These are phyloP conservation scores for Westerdykella sp. DNA, from an alignment of 2,329 filamentous ascomycete species.

Conservation along the genomic window DNA sequence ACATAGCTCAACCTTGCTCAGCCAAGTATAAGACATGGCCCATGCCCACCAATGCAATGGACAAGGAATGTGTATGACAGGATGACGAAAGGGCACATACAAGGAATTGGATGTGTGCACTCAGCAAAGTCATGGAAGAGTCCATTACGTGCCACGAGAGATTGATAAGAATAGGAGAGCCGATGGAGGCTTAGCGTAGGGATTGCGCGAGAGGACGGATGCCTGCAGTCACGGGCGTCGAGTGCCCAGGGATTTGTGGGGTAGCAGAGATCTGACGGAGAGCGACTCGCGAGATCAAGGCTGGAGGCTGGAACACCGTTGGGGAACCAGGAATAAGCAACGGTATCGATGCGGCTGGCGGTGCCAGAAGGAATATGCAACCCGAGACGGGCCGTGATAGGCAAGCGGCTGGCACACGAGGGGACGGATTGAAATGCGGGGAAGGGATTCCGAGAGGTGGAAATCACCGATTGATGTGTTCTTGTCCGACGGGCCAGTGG, in stretches of 20 bases:
- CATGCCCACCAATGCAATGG: slow-evolving; percentile 5
- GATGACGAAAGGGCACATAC: slow-evolving; percentile 33
- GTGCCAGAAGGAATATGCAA: slow-evolving; percentile 22
- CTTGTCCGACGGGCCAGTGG: slow-evolving; percentile 43
- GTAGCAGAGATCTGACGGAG: slow-evolving; percentile 1
- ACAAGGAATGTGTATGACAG: slow-evolving; percentile 17
- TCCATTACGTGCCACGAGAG: slow-evolving; percentile 34
- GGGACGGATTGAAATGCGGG: slow-evolving; percentile 14
- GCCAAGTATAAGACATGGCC: slow-evolving; percentile 15
- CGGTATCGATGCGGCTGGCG: slow-evolving; percentile 16
- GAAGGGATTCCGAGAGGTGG: slow-evolving; percentile 6
- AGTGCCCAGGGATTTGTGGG: slow-evolving; percentile 10
- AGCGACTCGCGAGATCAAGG: slow-evolving; percentile 10
- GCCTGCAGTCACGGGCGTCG: slow-evolving; percentile 23
- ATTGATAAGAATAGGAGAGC: slow-evolving; percentile 27
- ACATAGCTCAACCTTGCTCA: slow-evolving; percentile 19
- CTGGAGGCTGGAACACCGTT: slow-evolving; percentile 9
- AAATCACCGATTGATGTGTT: slow-evolving; percentile 40
- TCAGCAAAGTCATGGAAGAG: slow-evolving; percentile 42
- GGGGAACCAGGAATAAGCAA: slow-evolving; percentile 24
- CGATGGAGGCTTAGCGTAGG: slow-evolving; percentile 14
- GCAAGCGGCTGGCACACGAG: slow-evolving; percentile 6
- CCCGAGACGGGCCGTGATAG: slow-evolving; percentile 13
- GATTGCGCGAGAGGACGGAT: slow-evolving; percentile 10
- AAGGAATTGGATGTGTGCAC: slow-evolving; percentile 45